phyloP scores from a whole-genome alignment of 2,329 filamentous ascomycete genomes.

The Ophiognomonia clavigignenti-juglandacearum region DNA sequence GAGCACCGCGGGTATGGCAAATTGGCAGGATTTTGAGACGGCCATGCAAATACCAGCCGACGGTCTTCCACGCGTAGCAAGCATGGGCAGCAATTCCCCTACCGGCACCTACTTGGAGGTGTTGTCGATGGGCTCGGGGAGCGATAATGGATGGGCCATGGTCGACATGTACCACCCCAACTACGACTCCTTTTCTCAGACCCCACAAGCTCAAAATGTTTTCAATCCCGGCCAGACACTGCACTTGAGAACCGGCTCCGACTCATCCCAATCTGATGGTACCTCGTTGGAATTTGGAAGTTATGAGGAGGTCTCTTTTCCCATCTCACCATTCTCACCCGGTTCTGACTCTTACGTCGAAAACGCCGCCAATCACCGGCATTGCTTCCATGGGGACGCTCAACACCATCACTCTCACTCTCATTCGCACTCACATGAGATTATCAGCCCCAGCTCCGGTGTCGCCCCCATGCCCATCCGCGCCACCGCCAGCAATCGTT shows the following conservation, averaged over 20 bases:
- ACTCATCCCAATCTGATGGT: conserved; percentile 73
- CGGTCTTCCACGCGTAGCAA: conserved; percentile 37
- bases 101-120: conserved; percentile 82
- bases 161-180: conserved; percentile 72
- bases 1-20: conserved; percentile 62
- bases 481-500: conserved; percentile 53
- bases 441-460: conserved; percentile 63
- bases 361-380: conserved; percentile 50
- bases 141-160: conserved; percentile 82
- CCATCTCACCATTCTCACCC: conserved; percentile 77
- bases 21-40: conserved; percentile 76
- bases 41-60: conserved; percentile 45
- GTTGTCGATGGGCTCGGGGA: conserved; percentile 72
- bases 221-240: conserved; percentile 91
- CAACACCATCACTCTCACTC: conserved; percentile 32
- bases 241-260: conserved; percentile 80
- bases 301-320: conserved; percentile 75
- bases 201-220: conserved; percentile 56
- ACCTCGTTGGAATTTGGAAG: conserved; percentile 66
- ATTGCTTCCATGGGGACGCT: conserved; percentile 56
- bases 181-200: conserved; percentile 60
- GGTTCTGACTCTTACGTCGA: conserved; percentile 72
- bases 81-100: conserved; percentile 60
- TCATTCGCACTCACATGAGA: conserved; percentile 37
- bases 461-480: conserved; percentile 68